A percentile compares a stretch with the other conserved stretches of the same genome.
These are phyloP conservation scores for Coffea humblotiana DNA, from an alignment of 305 asterid genomes.

Conservation along the genomic window DNA sequence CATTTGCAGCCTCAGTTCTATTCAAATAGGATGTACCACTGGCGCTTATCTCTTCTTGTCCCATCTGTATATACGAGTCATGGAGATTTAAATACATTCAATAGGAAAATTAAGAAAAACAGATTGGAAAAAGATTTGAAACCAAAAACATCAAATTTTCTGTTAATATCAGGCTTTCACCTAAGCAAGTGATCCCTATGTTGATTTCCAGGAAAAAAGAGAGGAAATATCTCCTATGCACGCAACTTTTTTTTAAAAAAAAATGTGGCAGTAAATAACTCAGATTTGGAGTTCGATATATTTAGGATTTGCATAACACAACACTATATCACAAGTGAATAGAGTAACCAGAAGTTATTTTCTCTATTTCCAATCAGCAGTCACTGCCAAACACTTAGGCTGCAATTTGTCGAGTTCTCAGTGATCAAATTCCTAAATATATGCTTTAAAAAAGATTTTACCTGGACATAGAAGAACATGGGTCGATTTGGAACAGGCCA, in stretches of 20 bases:
- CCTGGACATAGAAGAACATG: constrained; percentile 99
- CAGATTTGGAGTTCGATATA: background rate
- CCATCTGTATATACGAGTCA: constrained; percentile 65
- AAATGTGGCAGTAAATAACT: background rate
- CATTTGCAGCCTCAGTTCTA: constrained; percentile 99
- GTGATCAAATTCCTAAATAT: background rate
- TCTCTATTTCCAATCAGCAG: background rate
- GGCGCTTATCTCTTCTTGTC: constrained; percentile 99
- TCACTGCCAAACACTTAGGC: background rate
- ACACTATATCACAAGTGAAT: background rate
- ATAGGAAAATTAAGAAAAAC: background rate
- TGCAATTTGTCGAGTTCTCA: background rate
- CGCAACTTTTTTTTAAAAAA: background rate
- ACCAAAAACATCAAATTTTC: background rate
- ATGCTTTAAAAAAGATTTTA: constrained; percentile 16
- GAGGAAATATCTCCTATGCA: background rate
- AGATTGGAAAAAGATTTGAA: constrained; percentile 1
- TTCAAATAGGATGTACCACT: constrained; percentile 98
- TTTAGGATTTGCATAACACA: background rate
- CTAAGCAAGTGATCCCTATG: background rate
- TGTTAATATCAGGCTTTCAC: background rate
- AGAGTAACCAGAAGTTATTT: background rate
- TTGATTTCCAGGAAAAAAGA: background rate
- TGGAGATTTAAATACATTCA: constrained; percentile 15
- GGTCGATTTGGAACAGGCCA: constrained; percentile 99